Conservation (phyloP, 345 rosid species). For the Rhodamnia rubescens region DNA sequence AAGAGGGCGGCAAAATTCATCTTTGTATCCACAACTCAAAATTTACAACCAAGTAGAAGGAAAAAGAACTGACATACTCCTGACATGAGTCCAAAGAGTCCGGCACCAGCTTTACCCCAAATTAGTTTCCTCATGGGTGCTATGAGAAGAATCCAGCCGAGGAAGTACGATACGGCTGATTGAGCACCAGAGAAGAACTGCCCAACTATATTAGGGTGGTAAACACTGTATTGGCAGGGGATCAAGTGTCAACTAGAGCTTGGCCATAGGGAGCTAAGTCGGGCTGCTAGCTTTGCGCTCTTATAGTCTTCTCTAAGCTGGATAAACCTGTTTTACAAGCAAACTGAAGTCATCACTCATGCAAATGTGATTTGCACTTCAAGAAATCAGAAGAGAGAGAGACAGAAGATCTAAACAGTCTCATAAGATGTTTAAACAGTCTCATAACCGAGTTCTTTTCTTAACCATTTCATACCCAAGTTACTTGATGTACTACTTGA, state of each 20-base stretch:
- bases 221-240: background rate
- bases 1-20: background rate
- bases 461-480: background rate
- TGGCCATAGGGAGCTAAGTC: conserved; percentile 72
- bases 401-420: background rate
- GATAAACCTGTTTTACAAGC: conserved; percentile 53
- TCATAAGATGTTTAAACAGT: background rate
- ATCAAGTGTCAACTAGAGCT: conserved; percentile 37
- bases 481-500: background rate
- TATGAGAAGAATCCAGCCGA: background rate
- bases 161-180: background rate
- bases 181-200: background rate
- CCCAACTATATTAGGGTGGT: background rate
- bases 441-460: background rate
- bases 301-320: conserved; percentile 94
- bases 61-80: background rate
- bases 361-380: background rate
- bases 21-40: background rate
- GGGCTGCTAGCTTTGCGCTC: conserved; percentile 86
- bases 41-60: background rate
- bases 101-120: background rate
- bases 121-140: background rate
- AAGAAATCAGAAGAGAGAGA: background rate
- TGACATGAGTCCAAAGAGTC: background rate
- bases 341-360: background rate